These are phyloP conservation scores for Iris pallida DNA, from an alignment of 116 monocot species.

Conservation along the genomic window DNA sequence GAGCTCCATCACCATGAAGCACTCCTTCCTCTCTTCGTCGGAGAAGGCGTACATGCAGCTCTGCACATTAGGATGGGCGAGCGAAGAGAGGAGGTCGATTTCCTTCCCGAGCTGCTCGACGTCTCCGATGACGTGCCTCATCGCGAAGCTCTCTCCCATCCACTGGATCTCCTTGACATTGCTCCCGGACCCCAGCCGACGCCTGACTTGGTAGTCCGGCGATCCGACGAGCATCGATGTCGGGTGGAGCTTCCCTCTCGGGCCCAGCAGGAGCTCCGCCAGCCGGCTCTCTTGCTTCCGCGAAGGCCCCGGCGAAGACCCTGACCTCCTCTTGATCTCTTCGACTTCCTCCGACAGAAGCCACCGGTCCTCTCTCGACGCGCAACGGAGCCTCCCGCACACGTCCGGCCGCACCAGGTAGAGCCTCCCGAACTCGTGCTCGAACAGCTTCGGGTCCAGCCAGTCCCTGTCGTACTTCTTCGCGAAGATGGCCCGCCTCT, in stretches of 20 bases:
- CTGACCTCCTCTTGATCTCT: slow-evolving; percentile 22
- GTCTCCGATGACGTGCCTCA: slow-evolving; percentile 44
- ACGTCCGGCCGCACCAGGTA: slow-evolving; percentile 27
- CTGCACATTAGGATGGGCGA: slow-evolving; percentile 44
- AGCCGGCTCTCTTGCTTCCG: slow-evolving; percentile 30
- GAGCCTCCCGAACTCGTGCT: slow-evolving; percentile 22
- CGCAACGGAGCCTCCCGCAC: slow-evolving; percentile 29
- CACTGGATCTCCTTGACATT: slow-evolving; percentile 59
- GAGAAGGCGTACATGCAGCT: slow-evolving; percentile 38
- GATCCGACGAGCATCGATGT: slow-evolving; percentile 27
- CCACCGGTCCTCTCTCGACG: slow-evolving; percentile 54
- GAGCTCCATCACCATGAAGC: slow-evolving; percentile 47
- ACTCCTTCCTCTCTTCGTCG: slow-evolving; percentile 57
- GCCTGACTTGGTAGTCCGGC: slow-evolving; percentile 46
- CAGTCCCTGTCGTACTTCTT: slow-evolving; percentile 46
- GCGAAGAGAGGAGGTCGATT: slow-evolving; percentile 33
- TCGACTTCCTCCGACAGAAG: slow-evolving; percentile 31
- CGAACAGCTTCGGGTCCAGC: slow-evolving; percentile 28
- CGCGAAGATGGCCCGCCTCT: slow-evolving; percentile 22
- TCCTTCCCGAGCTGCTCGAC: slow-evolving; percentile 29
- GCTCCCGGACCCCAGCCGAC: slow-evolving; percentile 26
- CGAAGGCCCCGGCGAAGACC: slow-evolving; percentile 13
- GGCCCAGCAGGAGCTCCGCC: slow-evolving; percentile 26
- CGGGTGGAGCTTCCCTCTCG: slow-evolving; percentile 34
- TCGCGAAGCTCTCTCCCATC: slow-evolving; percentile 48